These are phyloP conservation scores for Pelargonium cotyledonis DNA, from an alignment of 441 rosid species.

Conservation along the genomic window DNA sequence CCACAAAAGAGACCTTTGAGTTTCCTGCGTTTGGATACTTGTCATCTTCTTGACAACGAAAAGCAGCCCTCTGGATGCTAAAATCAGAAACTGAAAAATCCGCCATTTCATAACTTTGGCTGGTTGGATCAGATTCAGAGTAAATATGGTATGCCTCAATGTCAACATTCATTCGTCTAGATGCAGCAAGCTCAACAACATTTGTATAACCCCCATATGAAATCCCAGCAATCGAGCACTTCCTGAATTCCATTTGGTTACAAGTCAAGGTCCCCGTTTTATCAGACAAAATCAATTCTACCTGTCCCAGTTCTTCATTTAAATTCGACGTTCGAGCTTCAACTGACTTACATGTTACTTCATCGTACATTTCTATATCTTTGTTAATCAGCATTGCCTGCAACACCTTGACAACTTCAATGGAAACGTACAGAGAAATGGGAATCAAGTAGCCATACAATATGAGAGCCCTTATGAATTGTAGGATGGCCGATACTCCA, in stretches of 20 bases:
- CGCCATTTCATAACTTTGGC: slow-evolving; percentile 24
- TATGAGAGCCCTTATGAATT: slow-evolving; percentile 82
- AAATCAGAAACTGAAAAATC: slow-evolving; percentile 19
- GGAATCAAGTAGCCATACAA: slow-evolving; percentile 90
- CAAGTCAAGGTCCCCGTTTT: slow-evolving; percentile 98
- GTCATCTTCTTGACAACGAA: slow-evolving; percentile 20
- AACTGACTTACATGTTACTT: slow-evolving; percentile 85
- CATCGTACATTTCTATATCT: slow-evolving; percentile 77
- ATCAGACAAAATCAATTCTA: slow-evolving; percentile 88
- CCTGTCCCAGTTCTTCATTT: slow-evolving; percentile 99
- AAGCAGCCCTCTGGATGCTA: slow-evolving; percentile 17
- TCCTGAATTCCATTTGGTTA: slow-evolving; percentile 95
- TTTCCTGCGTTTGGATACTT: slow-evolving; percentile 13
- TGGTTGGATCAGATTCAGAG: slow-evolving; percentile 29
- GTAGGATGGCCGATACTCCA: slow-evolving; percentile 47
- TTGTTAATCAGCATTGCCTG: slow-evolving; percentile 86
- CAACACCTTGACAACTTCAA: slow-evolving; percentile 88
- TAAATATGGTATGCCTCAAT: slow-evolving; percentile 36
- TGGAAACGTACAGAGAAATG: slow-evolving; percentile 87
- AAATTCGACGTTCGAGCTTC: slow-evolving; percentile 95
- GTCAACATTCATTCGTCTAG: slow-evolving; percentile 48
- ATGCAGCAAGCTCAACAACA: slow-evolving; percentile 76
- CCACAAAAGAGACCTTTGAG: not conserved
- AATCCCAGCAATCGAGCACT: slow-evolving; percentile 81
- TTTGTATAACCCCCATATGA: slow-evolving; percentile 81